Evolutionary conservation across 2,329 filamentous ascomycete genomes (phyloP).

Genomic region (Phaeosphaeria sp.): DNA sequence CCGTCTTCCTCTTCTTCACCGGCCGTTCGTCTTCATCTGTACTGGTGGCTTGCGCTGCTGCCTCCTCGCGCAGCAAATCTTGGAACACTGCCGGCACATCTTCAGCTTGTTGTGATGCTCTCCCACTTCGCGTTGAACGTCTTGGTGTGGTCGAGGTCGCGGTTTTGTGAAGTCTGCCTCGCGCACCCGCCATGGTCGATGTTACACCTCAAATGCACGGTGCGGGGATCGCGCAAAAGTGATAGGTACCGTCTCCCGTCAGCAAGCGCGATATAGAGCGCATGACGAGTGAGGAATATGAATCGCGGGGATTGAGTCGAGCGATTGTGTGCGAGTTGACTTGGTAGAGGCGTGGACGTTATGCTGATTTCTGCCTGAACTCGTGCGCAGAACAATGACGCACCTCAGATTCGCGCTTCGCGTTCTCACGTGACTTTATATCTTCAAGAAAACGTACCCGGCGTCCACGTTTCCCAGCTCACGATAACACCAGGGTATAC

Average conservation of each 20-base stretch:
- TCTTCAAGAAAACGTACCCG: too few relatives aligned
- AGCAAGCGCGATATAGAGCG: background rate
- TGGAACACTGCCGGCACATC: conserved; percentile 53
- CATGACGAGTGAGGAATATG: background rate
- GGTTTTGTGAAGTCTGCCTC: conserved; percentile 30
- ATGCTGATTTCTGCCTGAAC: too few relatives aligned
- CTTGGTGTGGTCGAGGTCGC: conserved; percentile 19
- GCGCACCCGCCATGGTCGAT: conserved; percentile 36
- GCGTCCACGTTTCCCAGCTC: too few relatives aligned
- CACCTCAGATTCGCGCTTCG: too few relatives aligned
- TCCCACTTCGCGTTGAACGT: conserved; percentile 32
- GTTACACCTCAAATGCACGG: background rate
- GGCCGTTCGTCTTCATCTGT: conserved; percentile 43
- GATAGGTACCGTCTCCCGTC: background rate
- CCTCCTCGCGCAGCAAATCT: conserved; percentile 54
- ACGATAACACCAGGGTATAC: too few relatives aligned
- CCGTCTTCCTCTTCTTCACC: conserved; percentile 47
- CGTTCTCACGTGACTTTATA: too few relatives aligned
- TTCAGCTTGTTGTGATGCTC: conserved; percentile 26
- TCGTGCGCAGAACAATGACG: too few relatives aligned
- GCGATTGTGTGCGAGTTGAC: background rate
- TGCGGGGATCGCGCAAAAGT: background rate
- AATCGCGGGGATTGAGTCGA: background rate
- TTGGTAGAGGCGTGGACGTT: too few relatives aligned
- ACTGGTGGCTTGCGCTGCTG: conserved; percentile 37